Percentiles rank a stretch among this genome's conserved stretches.
phyloP scores from a whole-genome alignment of 2,329 filamentous ascomycete genomes.

The Venturia aucupariae region DNA sequence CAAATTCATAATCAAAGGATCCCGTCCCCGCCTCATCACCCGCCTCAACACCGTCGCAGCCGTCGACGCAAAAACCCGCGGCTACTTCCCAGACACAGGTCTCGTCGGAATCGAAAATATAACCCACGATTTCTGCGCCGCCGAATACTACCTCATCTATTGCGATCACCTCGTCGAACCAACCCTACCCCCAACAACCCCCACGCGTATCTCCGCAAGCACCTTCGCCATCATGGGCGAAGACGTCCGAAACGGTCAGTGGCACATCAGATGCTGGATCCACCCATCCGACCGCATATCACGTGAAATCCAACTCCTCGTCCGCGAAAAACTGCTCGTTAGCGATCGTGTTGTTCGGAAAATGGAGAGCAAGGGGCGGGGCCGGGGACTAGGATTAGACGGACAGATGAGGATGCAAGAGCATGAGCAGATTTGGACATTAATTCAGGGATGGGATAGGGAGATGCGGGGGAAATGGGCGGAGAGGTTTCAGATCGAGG shows the following conservation, averaged over 20 bases:
- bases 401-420: background rate
- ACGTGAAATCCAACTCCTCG: background rate
- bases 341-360: background rate
- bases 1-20: background rate
- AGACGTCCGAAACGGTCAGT: background rate
- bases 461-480: background rate
- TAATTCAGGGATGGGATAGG: background rate
- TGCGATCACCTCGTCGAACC: background rate
- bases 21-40: background rate
- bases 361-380: too few relatives aligned
- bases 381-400: background rate
- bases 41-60: background rate
- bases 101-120: background rate
- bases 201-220: background rate
- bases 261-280: background rate
- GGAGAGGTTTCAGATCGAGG: background rate
- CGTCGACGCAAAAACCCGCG: background rate
- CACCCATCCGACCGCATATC: background rate
- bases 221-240: background rate
- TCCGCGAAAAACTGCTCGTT: background rate
- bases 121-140: background rate
- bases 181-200: too few relatives aligned
- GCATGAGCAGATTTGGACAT: background rate
- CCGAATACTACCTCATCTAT: background rate
- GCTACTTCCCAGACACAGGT: slow-evolving; percentile 1